Conservation (phyloP, 2,329 filamentous ascomycete genomes). For the Diaporthe nobilis region DNA sequence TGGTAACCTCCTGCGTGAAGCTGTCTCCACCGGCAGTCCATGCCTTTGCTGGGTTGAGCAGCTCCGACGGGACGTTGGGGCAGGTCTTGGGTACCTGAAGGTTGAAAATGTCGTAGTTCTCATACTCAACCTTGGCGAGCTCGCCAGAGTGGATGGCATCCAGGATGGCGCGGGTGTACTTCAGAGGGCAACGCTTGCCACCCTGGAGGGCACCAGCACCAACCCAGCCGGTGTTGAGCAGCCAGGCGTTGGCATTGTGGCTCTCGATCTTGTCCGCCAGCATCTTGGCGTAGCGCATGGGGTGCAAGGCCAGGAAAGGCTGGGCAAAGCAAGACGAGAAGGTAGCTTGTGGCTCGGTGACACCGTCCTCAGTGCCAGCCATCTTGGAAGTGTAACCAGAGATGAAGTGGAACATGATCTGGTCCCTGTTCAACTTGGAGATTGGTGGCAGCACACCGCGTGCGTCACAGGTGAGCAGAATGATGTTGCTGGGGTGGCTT, state of each 20-base stretch:
- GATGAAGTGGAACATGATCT: slow-evolving; percentile 99
- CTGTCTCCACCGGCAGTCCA: slow-evolving; percentile 88
- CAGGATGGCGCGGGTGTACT: slow-evolving; percentile 98
- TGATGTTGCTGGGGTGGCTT: slow-evolving; percentile 95
- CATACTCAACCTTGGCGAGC: slow-evolving; percentile 92
- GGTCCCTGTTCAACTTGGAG: slow-evolving; percentile 92
- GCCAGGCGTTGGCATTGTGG: slow-evolving; percentile 97
- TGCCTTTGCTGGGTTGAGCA: slow-evolving; percentile 93
- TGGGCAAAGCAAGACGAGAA: slow-evolving; percentile 99
- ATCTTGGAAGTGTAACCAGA: slow-evolving; percentile 99
- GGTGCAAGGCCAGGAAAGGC: slow-evolving; percentile 98
- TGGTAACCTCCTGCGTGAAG: slow-evolving; percentile 90
- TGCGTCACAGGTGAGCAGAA: slow-evolving; percentile 97
- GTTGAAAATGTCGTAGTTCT: slow-evolving; percentile 97
- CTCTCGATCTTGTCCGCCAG: slow-evolving; percentile 96
- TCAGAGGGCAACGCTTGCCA: slow-evolving; percentile 96
- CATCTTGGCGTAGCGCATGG: slow-evolving; percentile 99
- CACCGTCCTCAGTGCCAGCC: slow-evolving; percentile 97
- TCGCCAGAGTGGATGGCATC: slow-evolving; percentile 98
- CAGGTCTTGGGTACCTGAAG: slow-evolving; percentile 94
- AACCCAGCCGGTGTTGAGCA: slow-evolving; percentile 98
- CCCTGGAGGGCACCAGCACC: slow-evolving; percentile 91
- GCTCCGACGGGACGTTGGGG: slow-evolving; percentile 88
- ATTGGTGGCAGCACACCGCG: slow-evolving; percentile 97
- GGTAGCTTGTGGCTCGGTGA: slow-evolving; percentile 97